Conservation (phyloP, 805 yeast genomes). For the Candida succiphila region DNA sequence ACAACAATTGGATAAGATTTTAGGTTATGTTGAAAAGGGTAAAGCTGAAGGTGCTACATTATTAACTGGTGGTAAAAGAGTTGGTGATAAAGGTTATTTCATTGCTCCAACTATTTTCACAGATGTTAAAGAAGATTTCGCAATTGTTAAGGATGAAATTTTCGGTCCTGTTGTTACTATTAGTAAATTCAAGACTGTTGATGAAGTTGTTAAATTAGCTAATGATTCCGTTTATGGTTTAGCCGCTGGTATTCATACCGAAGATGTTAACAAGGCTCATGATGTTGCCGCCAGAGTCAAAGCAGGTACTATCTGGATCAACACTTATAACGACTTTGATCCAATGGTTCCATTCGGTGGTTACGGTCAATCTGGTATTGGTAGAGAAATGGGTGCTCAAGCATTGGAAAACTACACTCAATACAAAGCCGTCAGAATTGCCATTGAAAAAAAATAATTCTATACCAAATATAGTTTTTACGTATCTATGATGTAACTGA, state of each 20-base stretch:
- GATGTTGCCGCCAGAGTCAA: constrained; percentile 56
- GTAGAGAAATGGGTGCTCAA: constrained; percentile 66
- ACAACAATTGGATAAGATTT: constrained; percentile 55
- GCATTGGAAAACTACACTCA: constrained; percentile 59
- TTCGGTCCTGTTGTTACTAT: constrained; percentile 85
- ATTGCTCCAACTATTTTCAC: constrained; percentile 80
- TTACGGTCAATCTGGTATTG: constrained; percentile 56
- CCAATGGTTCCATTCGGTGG: constrained; percentile 65
- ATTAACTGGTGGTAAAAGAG: constrained; percentile 74
- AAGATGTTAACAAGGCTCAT: constrained; percentile 54
- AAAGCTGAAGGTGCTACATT: constrained; percentile 59
- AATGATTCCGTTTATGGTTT: constrained; percentile 76
- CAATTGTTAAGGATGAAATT: constrained; percentile 80
- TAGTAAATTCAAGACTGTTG: constrained; percentile 59
- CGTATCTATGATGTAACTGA: too few relatives aligned
- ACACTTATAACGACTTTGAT: constrained; percentile 64
- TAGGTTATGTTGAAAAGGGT: constrained; percentile 56
- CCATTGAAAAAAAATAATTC: constrained; percentile 1
- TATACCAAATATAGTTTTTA: too few relatives aligned
- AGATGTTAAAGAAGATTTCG: constrained; percentile 65
- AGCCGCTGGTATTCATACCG: constrained; percentile 82
- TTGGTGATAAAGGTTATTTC: constrained; percentile 62
- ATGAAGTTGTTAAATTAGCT: constrained; percentile 65
- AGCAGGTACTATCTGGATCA: constrained; percentile 80
- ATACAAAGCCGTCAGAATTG: constrained; percentile 49